Evolutionary conservation across 371 early-diverging fungal genomes (phyloP), one percentile per base, ranked within the genome.

Genomic region (Dichotomocladium elegans): DNA sequence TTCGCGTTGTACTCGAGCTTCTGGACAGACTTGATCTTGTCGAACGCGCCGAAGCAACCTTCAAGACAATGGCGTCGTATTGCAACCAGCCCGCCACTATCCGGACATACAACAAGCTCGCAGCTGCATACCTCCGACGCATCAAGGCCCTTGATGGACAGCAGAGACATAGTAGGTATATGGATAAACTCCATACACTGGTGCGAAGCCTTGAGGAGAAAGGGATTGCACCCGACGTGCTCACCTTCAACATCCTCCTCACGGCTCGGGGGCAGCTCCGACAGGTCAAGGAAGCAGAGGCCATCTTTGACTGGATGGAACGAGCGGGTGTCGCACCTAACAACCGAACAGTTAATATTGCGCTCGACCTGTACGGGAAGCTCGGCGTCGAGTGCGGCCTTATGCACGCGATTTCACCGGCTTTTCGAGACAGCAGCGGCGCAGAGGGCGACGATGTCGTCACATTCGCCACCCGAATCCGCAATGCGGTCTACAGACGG

Each of bases 291-390:
- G 61, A 44, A 0, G 58, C 61, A n/a, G 66, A 63, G 28, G 47
- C 34, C 6, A 41, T 44, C 3, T 53, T 49, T 27, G 17, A 53
- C 3, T 24, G 34, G 21, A 57, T 62, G 62, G 29, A 45, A 14
- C 31, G 49, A 11, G 27, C 44, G 19, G 43, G 40, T 17, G 21
- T 57, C 14, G 44, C 26, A 7, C 52, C 55, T 12, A 55, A 55
- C n/a, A 51, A 62, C 12, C 66, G 69, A 17, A 74, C 74, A 4
- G 54, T 61, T 27, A 74, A 74, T 31, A 64, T 66, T 30, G 45
- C 64, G 3, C 47, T 70, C 26, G 64, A 68, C 19, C 47, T 68
- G 0, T 45, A 53, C 28, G 71, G 71, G 4, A 58, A 57, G 15
- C 19, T 44, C 26, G 34, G 35, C 31, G 2, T 12, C 19, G 26